Conservation (phyloP, 1,284 basidiomycete species). For the Chalciporus sp. region DNA sequence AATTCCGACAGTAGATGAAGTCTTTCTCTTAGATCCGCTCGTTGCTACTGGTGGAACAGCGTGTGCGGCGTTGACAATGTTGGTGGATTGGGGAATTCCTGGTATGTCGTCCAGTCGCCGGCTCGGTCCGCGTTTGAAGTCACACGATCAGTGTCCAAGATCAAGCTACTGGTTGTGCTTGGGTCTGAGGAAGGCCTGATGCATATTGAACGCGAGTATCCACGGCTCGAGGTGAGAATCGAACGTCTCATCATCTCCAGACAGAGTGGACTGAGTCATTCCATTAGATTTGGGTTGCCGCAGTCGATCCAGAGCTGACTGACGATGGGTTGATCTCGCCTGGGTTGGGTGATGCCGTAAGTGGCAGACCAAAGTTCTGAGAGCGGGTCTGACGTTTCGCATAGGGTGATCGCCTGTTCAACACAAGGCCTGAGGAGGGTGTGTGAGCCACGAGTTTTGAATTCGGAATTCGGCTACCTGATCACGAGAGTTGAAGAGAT, state of each 20-base stretch:
- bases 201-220: conserved; percentile 67
- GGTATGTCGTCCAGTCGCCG: conserved; percentile 42
- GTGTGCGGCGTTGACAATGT: conserved; percentile 82
- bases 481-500: not conserved
- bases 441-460: not conserved
- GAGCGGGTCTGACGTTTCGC: not conserved
- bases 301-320: conserved; percentile 76
- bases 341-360: conserved; percentile 86
- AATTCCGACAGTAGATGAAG: conserved; percentile 75
- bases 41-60: conserved; percentile 96
- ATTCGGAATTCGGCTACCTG: not conserved
- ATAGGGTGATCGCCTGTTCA: conserved; percentile 69
- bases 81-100: conserved; percentile 84
- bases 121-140: not conserved
- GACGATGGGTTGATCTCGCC: conserved; percentile 77
- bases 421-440: conserved; percentile 43
- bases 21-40: conserved; percentile 88
- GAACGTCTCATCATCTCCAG: not conserved
- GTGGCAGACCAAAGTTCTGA: conserved; percentile 28
- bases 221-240: conserved; percentile 73
- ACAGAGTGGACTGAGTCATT: conserved; percentile 2
- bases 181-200: conserved; percentile 78
- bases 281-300: conserved; percentile 80
- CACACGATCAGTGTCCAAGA: conserved; percentile 54
- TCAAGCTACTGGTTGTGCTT: conserved; percentile 86